phyloP scores from a whole-genome alignment of 768 basidiomycete species.

The Termitomyces sp. region DNA sequence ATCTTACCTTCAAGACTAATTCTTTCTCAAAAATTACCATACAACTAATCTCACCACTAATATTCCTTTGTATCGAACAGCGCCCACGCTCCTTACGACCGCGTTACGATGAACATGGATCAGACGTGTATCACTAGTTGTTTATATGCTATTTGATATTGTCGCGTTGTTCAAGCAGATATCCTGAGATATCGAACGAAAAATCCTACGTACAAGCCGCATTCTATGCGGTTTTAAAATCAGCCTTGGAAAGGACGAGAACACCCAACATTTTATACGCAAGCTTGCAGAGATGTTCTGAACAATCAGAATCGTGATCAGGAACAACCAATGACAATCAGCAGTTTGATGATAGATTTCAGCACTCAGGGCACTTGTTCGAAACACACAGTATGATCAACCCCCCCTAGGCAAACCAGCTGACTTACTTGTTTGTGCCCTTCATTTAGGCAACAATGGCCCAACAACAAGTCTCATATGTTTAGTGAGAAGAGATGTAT shows the following conservation, averaged over 20 bases:
- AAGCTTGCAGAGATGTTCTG: background rate
- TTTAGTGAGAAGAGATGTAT: too few species aligned
- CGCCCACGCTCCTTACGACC: conserved; percentile 7
- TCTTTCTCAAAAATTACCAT: background rate
- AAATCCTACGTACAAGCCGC: background rate
- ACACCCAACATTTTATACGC: conserved; percentile 10
- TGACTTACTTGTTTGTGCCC: background rate
- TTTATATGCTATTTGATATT: background rate
- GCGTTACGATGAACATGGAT: conserved; percentile 5
- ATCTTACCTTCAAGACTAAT: background rate
- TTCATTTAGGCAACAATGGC: too few species aligned
- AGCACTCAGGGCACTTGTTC: background rate
- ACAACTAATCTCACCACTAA: background rate
- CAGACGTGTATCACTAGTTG: conserved; percentile 12
- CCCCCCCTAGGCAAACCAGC: conserved; percentile 18
- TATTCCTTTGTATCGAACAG: conserved; percentile 11
- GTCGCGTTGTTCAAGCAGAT: background rate
- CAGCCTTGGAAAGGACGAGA: background rate
- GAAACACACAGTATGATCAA: conserved; percentile 9
- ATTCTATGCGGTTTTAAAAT: background rate
- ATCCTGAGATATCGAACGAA: background rate
- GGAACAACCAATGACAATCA: conserved; percentile 22
- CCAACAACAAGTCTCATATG: conserved; percentile 2
- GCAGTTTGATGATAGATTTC: conserved; percentile 14
- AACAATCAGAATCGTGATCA: background rate